Base-by-base conservation (phyloP, 2,329 filamentous ascomycete genomes). In the Arachnopeziza araneosa region DNA sequence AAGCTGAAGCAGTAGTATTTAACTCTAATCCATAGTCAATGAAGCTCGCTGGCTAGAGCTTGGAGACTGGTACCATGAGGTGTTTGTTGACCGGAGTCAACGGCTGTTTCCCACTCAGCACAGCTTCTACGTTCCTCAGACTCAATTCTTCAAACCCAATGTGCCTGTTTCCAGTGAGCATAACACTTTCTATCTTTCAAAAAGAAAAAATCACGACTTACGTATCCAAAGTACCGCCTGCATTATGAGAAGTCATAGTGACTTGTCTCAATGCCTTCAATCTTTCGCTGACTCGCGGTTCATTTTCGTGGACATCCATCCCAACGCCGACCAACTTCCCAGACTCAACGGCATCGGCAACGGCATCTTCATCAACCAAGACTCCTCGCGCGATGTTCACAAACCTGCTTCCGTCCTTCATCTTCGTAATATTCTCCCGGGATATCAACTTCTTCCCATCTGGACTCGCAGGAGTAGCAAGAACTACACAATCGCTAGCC, bases 301-400 rank as follows among this genome's bases (percentile, higher is more conserved):
- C 87, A 63, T 79, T 67, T 8, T 79, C 79, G 68, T 88, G 83
- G 17, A 90, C 87, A 67, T 89, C 87, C 50, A 90, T 73, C 0
- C 83, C 87, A 0, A 81, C 83, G 0, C 80, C 75, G 1, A 74
- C 72, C 0, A 90, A 62, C 0, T 71, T 68, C 0, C 81, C 82
- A 2, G 71, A 68, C 57, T 85, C 80, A 17, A 90, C 72, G 3
- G 86, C 85, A 23, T 79, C 77, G 0, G 81, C 80, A 7, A 90
- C 73, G 14, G 85, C 86, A 3, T 82, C 80, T 65, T 89, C 86
- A 63, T 89, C 84, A 2, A 90, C 81, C 2, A 90, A 75, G 30
- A 79, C 80, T 0, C 87, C 87, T 10, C 86, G 75, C 7, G 86
- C 85, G 30, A 89, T 80, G 67, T 89, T 90, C 36, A 90, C 83